Evolutionary conservation across 768 basidiomycete species (phyloP), one percentile per base, ranked within the genome.

Genomic region (Trametes gibbosa): DNA sequence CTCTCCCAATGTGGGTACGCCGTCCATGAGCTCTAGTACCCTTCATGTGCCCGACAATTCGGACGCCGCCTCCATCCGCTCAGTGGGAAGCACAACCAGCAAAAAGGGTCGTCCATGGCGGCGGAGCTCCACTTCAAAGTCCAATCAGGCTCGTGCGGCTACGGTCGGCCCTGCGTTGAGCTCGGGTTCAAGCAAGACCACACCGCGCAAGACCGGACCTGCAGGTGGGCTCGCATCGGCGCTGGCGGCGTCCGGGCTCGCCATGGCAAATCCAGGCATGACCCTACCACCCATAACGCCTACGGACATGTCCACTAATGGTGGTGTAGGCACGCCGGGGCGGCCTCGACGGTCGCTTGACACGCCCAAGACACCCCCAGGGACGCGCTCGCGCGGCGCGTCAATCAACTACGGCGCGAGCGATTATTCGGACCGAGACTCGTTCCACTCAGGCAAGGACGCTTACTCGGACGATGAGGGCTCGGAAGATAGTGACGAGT

Each of bases 221-320:
- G 5, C 41, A 10, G 53, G 57, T n/a, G 82, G 84, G 23, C 77
- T 89, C n/a, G 87, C 88, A 4, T 78, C 80, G 51, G 87, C 86
- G 1, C 77, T 88, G 50, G 85, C 87, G 1, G 83, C 84, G 2
- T 84, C 84, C 17, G 84, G 86, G 17, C 73, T 86, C 29, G 81
- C 85, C 46, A 87, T 90, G 81, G 82, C 84, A 12, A 82, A 84
- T 62, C 75, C 83, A 0, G 76, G 75, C 1, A 69, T 84, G 54
- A 76, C 77, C 2, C 72, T 80, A 5, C 79, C 81, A 19, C 80
- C 70, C 12, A 53, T 67, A 29, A 13, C 70, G 12, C 70, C 71
- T 0, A 61, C 50, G n/a, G 56, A 46, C 29, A 32, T 32, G 19
- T 54, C 40, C 19, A 49, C 21, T 24, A 35, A 25, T 24, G 17